A percentile compares a stretch with the other conserved stretches of the same genome.
Evolutionary conservation across 108 stramenopile genomes (phyloP).

Genomic region (Seminavis robusta): DNA sequence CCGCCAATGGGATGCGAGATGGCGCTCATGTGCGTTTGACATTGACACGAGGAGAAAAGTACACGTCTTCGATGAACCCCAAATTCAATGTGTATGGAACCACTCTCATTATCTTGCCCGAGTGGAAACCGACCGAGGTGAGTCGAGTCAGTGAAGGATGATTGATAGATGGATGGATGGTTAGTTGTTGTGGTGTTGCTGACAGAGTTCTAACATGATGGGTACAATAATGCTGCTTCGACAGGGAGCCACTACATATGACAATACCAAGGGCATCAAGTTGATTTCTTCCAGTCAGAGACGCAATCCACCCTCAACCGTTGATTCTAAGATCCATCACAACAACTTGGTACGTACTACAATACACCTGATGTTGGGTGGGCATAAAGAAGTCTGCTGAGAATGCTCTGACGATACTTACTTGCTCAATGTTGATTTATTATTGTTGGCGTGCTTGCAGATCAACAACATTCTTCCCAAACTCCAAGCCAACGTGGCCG

Average conservation of each 20-base stretch:
- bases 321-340: conserved; percentile 91
- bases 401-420: no score
- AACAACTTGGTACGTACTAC: conserved; percentile 61
- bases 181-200: no score
- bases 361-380: conserved; percentile 23
- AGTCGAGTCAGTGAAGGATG: neutral
- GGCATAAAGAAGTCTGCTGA: no score
- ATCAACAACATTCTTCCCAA: conserved; percentile 94
- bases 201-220: no score
- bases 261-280: conserved; percentile 78
- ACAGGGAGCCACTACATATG: conserved; percentile 81
- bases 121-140: conserved; percentile 87
- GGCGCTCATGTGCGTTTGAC: conserved; percentile 91
- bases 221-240: no score
- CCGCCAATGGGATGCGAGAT: conserved; percentile 91
- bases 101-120: conserved; percentile 79
- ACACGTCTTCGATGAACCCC: conserved; percentile 89
- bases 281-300: conserved; percentile 79
- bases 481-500: conserved; percentile 90
- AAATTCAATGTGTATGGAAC: conserved; percentile 91
- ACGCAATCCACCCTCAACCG: conserved; percentile 72
- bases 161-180: no score
- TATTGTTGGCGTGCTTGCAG: no score
- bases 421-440: no score
- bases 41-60: conserved; percentile 88